Base-by-base conservation (phyloP, 257 asterid genomes). In the Cynanchum wilfordii region DNA sequence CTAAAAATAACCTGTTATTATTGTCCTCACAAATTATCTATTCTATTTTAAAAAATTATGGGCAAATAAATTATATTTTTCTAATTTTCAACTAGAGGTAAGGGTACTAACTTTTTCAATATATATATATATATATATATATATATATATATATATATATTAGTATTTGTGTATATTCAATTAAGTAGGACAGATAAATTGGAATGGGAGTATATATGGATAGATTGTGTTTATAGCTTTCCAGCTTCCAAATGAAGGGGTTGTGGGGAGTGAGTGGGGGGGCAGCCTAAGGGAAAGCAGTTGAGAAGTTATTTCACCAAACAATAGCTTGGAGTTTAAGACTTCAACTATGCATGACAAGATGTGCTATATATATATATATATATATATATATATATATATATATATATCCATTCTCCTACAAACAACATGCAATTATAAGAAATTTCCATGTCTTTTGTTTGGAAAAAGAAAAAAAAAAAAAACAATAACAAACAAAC, bases 281-380 rank as follows among this genome's bases (percentile, higher is more conserved):
- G 40, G 42, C 40, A 58, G 42, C 42, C 42, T 13, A 22, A 20
- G 40, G n/a, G 30, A 24, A 24, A 57, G 68, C 19, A 60, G 69
- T 44, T 63, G 60, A 29, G 60, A 19, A 60, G 58, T 59, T 44
- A 16, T 60, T 27, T 72, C 64, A 69, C n/a, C 52, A 20, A 42
- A 42, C 13, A 54, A 54, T 52, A 11, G 65, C 65, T 70, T 70
- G 52, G 65, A 54, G 74, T 70, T 70, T 54, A 54, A 70, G 74
- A 70, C 12, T 70, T 52, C 24, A 4, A 54, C 66, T 20, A 54
- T 70, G 29, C 9, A 27, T 60, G 76, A 72, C 76, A 72, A 59
- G 69, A 60, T 29, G 44, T n/a, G n/a, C n/a, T n/a, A n/a, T n/a
- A n/a, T n/a, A n/a, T n/a, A n/a, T 72, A 59, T 72, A 59, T 6